These are phyloP conservation scores for Trichoderma semiorbis DNA, from an alignment of 2,329 filamentous ascomycete genomes.

Conservation along the genomic window DNA sequence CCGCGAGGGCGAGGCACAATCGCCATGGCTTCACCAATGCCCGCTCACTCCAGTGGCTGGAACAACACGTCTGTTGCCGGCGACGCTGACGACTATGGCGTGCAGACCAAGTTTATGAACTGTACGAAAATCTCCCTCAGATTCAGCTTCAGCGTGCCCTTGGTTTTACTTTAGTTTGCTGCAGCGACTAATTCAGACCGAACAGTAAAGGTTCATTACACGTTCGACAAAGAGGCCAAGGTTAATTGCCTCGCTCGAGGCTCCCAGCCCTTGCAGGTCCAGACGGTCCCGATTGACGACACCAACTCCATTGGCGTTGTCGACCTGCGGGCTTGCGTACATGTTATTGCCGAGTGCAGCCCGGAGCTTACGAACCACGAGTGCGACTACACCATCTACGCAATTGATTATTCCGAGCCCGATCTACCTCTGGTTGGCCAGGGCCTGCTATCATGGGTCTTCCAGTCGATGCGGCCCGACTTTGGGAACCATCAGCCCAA, in stretches of 20 bases:
- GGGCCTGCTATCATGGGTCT: conserved; percentile 84
- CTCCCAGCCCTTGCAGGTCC: conserved; percentile 74
- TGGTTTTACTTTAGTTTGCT: background rate
- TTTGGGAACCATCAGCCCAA: conserved; percentile 54
- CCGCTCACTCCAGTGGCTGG: conserved; percentile 33
- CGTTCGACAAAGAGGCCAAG: conserved; percentile 85
- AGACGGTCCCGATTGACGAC: conserved; percentile 78
- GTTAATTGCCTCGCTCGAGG: conserved; percentile 86
- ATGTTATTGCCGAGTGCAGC: conserved; percentile 73
- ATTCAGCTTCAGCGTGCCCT: too few relatives aligned
- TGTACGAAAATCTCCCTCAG: conserved; percentile 46
- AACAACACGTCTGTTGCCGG: conserved; percentile 30
- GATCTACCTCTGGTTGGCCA: conserved; percentile 92
- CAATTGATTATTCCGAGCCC: conserved; percentile 92
- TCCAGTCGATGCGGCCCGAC: conserved; percentile 46
- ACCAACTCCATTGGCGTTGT: conserved; percentile 78
- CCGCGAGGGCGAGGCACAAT: conserved; percentile 12
- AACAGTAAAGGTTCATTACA: conserved; percentile 93
- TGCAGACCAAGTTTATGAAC: conserved; percentile 63
- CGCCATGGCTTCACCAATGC: conserved; percentile 41
- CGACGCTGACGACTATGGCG: conserved; percentile 44
- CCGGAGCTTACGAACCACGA: conserved; percentile 72
- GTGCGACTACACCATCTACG: conserved; percentile 93
- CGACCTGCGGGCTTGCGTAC: conserved; percentile 81
- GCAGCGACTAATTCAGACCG: conserved; percentile 10